Evolutionary conservation across 148 eudicot species (phyloP), one percentile per base, ranked within the genome.

Genomic region (Rhododendron vialii): DNA sequence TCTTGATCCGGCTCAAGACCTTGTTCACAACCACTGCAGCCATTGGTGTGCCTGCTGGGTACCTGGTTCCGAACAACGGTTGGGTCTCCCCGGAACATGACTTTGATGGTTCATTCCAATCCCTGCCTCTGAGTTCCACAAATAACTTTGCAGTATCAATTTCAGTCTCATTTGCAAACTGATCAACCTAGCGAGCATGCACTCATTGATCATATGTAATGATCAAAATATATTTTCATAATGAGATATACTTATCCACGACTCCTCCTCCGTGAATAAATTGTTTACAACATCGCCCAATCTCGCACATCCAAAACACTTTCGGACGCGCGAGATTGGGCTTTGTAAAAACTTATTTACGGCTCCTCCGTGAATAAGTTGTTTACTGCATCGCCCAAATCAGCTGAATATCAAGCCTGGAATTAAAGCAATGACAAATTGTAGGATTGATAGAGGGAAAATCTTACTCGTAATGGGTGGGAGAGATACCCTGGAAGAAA

Each of bases 61-160:
- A 90, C 20, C 11, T 89, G 57, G 87, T 45, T 5, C 86, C 89
- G 1, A 36, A 28, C 3, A 91, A 57, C 2, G 93, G 93, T 15
- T 38, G 83, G 4, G 57, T 85, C 84, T 92, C 87, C 28, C 84
- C 82, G 10, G 63, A n/a, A 82, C 92, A 90, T 35, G 57, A 82
- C 79, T 20, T 88, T 35, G 83, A 73, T 59, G 86, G 85, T 51
- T 77, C 24, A 24, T 73, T 85, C 90, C 90, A 90, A 1, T 96
- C 98, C 51, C 85, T 93, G 76, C 98, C 98, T 69, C 98, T 96
- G 89, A 81, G 84, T 82, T 55, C 74, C 76, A 71, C 9, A 30
- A 67, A 67, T 67, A 14, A 67, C 30, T 30, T 30, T 30, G 30
- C 0, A 30, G 30, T 30, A 30, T 30, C 30, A 30, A 67, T 67